phyloP scores from a whole-genome alignment of 2,329 filamentous ascomycete genomes.

The Laburnicola sp. region DNA sequence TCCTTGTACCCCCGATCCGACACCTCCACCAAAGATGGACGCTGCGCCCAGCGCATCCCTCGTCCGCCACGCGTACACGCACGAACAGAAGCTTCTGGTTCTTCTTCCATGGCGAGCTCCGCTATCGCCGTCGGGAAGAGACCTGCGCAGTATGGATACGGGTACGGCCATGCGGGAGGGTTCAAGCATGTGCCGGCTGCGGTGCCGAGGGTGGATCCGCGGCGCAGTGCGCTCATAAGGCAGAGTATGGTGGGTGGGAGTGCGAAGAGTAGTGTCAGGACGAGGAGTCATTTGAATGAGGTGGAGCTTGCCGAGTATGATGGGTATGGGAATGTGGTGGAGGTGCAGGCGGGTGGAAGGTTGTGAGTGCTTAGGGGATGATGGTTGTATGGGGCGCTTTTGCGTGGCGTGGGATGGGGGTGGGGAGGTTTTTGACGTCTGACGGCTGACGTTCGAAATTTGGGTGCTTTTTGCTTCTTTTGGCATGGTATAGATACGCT shows the following conservation, averaged over 20 bases:
- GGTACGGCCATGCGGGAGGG: constrained; percentile 13
- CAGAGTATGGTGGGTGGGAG: constrained; percentile 30
- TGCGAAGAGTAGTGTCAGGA: constrained; percentile 31
- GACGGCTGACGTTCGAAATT: background rate
- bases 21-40: constrained; percentile 9
- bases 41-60: constrained; percentile 11
- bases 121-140: constrained; percentile 22
- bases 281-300: constrained; percentile 35
- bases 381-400: too few relatives aligned
- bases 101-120: constrained; percentile 2
- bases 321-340: constrained; percentile 28
- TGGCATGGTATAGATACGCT: background rate
- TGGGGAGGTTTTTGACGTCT: background rate
- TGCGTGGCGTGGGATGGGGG: too few relatives aligned
- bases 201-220: constrained; percentile 18
- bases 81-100: constrained; percentile 2
- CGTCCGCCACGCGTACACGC: constrained; percentile 20
- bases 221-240: constrained; percentile 25
- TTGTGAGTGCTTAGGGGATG: background rate
- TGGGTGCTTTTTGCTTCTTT: background rate
- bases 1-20: constrained; percentile 25
- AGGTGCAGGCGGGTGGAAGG: background rate
- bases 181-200: constrained; percentile 13
- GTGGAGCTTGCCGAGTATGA: constrained; percentile 31
- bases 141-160: constrained; percentile 23